phyloP scores from a whole-genome alignment of 495 filamentous ascomycete genomes.

The Penicillium samsonianum region DNA sequence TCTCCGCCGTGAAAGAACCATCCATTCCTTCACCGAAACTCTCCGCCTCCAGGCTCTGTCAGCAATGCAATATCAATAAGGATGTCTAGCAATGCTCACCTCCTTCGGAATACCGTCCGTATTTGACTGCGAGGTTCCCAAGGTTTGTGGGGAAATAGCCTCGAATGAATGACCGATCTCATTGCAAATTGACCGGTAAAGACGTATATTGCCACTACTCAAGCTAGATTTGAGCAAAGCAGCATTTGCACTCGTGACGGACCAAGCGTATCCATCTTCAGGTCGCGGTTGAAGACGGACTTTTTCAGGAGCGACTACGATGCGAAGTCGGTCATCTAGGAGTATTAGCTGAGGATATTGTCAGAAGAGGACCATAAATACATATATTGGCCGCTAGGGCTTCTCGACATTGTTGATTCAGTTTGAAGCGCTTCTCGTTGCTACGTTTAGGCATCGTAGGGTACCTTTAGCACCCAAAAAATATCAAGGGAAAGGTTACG shows the following conservation, averaged over 20 bases:
- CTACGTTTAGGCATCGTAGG: too few relatives aligned
- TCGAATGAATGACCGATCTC: slow-evolving; percentile 1
- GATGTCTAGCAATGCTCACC: neutral
- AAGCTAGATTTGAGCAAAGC: neutral
- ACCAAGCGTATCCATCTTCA: slow-evolving; percentile 15
- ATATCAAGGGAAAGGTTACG: neutral
- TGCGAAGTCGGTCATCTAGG: too few relatives aligned
- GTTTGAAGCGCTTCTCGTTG: too few relatives aligned
- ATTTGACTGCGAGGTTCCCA: neutral
- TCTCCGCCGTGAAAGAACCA: neutral
- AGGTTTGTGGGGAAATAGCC: neutral
- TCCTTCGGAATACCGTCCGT: neutral
- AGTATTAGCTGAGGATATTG: too few relatives aligned
- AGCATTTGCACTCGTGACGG: neutral
- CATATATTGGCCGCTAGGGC: too few relatives aligned
- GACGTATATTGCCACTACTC: slow-evolving; percentile 4
- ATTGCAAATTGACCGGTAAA: neutral
- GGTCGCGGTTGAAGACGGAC: too few relatives aligned
- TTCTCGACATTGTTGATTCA: too few relatives aligned
- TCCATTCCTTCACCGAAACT: neutral
- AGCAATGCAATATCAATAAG: neutral
- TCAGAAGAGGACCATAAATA: too few relatives aligned
- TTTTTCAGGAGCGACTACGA: too few relatives aligned
- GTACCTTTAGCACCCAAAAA: neutral
- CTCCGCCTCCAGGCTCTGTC: too few relatives aligned